Percentiles rank a stretch among this genome's conserved stretches.
phyloP scores from a whole-genome alignment of 148 eudicot species.

The Beta vulgaris region DNA sequence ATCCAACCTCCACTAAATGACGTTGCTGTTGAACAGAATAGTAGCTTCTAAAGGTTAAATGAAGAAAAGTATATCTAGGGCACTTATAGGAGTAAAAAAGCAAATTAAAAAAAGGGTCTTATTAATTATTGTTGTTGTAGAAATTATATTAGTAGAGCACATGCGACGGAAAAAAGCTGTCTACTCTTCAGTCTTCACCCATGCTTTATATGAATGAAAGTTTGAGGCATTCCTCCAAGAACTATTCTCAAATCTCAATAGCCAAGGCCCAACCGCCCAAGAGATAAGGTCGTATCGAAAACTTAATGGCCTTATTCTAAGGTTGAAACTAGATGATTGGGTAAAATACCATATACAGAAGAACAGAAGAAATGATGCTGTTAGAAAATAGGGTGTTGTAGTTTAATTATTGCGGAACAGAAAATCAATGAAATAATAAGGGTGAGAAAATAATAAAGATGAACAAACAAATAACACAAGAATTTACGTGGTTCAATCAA shows the following conservation, averaged over 20 bases:
- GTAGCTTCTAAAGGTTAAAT: background rate
- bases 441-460: no score
- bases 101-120: background rate
- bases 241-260: background rate
- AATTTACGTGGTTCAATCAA: no score
- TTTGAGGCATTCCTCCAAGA: background rate
- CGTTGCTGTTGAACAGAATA: background rate
- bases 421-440: no score
- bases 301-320: no score
- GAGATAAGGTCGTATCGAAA: no score
- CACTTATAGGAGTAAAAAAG: background rate
- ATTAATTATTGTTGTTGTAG: background rate
- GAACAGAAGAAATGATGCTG: no score
- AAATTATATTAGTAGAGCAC: background rate
- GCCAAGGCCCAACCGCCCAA: no score
- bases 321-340: no score
- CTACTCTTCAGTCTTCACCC: background rate
- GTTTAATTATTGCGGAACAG: no score
- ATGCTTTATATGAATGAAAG: background rate
- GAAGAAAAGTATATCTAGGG: background rate
- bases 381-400: no score
- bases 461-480: no score
- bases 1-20: slow-evolving; percentile 7
- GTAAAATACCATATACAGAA: no score
- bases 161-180: background rate